Evolutionary conservation across 2,329 filamentous ascomycete species (phyloP), one percentile per base, ranked within the genome.

Genomic region (Botryotinia calthae): DNA sequence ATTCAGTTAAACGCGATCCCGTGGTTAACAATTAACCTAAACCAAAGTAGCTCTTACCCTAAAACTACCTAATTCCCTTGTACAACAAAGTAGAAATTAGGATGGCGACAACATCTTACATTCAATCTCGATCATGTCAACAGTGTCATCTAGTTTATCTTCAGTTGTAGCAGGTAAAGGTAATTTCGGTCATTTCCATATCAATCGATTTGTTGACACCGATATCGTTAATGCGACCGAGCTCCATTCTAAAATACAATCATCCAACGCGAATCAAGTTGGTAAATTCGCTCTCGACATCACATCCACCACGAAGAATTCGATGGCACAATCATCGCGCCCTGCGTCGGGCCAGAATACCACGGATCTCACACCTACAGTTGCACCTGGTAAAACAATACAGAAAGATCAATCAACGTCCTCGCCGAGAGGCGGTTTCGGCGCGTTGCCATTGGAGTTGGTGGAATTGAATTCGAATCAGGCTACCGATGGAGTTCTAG

Each of bases 391-490:
- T 56, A 75, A 76, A 70, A 51, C 72, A 22, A 69, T 73, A n/a
- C 70, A 73, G 51, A 75, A 75, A 44, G 75, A 76, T 66, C 74
- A 75, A 42, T 40, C 73, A 70, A 74, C 75, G 73, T 73, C 77
- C 40, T 75, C 76, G 28, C 71, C 74, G 20, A 70, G 73, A 31
- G 61, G 48, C n/a, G 82, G 81, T 75, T 86, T 86, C 79, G 83
- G 84, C 78, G 83, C 82, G 79, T 84, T 56, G 51, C n/a, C 51
- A 56, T 56, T 87, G 77, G 89, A 90, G 80, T 87, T 89, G 79
- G 84, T 84, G 72, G 84, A 87, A 76, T 87, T 88, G 28, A 72
- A 76, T 46, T 76, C 78, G 31, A 78, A 77, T 10, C 72, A 78
- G 12, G 67, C 77, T 10, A 67, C 76, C 70, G 78, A 80, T 59